These are phyloP conservation scores for Capronia americana DNA, from an alignment of 2,329 filamentous ascomycete species.

Conservation along the genomic window DNA sequence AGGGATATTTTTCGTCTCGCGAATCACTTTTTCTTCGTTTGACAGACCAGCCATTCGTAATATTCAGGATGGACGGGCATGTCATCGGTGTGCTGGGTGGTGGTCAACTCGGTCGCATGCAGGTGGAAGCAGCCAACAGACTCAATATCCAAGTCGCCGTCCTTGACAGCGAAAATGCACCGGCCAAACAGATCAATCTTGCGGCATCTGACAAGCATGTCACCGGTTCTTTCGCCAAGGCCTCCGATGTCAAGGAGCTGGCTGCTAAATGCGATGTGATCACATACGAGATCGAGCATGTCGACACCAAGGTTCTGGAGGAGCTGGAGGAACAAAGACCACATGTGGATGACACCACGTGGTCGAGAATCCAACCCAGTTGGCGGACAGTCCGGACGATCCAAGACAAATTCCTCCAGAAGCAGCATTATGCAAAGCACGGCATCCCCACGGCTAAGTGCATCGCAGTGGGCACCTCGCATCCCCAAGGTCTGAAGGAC, in stretches of 20 bases:
- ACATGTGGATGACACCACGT: conserved; percentile 35
- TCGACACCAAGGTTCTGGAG: conserved; percentile 80
- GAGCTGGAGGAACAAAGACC: conserved; percentile 65
- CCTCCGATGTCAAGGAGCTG: conserved; percentile 75
- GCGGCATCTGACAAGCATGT: conserved; percentile 62
- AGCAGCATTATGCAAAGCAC: conserved; percentile 70
- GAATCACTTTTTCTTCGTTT: background rate
- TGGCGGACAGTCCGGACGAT: conserved; percentile 82
- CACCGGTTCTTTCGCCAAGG: conserved; percentile 80
- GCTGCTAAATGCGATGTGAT: conserved; percentile 75
- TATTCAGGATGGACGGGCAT: conserved; percentile 29
- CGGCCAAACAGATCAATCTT: conserved; percentile 77
- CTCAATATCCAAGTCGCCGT: conserved; percentile 80
- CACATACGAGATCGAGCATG: conserved; percentile 92
- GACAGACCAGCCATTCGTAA: background rate
- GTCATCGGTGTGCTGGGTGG: conserved; percentile 61
- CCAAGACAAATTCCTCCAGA: conserved; percentile 86
- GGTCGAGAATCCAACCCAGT: conserved; percentile 67
- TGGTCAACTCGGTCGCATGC: conserved; percentile 89
- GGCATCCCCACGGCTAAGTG: conserved; percentile 73
- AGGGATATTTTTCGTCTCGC: background rate
- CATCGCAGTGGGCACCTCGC: conserved; percentile 63
- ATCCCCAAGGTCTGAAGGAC: conserved; percentile 52
- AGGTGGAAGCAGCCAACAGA: conserved; percentile 82
- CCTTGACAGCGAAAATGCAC: conserved; percentile 75